Evolutionary conservation across 305 asterid species (phyloP), one percentile per base, ranked within the genome.

Genomic region (Rubia peregrina): DNA sequence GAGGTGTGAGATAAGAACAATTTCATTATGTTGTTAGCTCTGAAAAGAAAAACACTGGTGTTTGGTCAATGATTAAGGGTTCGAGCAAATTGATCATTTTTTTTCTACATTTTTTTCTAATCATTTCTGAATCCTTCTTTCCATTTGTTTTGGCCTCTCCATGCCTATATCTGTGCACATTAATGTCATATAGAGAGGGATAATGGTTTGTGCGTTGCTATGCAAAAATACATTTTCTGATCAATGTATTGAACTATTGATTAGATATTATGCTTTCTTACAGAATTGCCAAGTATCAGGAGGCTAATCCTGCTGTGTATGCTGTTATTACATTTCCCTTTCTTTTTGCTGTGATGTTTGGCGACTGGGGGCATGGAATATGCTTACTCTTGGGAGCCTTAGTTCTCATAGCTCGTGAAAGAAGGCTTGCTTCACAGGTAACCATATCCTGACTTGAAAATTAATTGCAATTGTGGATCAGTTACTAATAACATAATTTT

Each of bases 321-420:
- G 82, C 98, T 6, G 78, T 90, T 66, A 70, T 95, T 75, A 92
- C 99, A 63, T 95, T 92, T 85, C 99, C 98, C 7, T 95, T 95
- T 83, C 96, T 95, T 80, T 95, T 95, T 75, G 99, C 98, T 73
- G 95, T 95, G 84, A 95, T 95, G 99, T 94, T 94, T 80, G 99
- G 99, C 67, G 98, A 94, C 78, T 94, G 99, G 99, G 99, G 99
- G 75, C 99, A 95, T 82, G 99, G 99, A 70, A 81, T 90, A 75
- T 95, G 98, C 83, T 78, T 95, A 78, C 84, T 95, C 61, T 76
- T 90, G 81, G 98, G 97, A 75, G 97, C 98, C 62, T 74, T 92
- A 69, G 77, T 83, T 74, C 94, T 95, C 70, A 83, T 90, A 64
- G 86, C 91, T 55, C 92, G 82, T 53, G 98, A 95, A 82, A 89